A percentile compares a stretch with the other conserved stretches of the same genome.
These are phyloP conservation scores for Phytophthora cryptogea DNA, from an alignment of 352 stramenopile genomes.

Conservation along the genomic window DNA sequence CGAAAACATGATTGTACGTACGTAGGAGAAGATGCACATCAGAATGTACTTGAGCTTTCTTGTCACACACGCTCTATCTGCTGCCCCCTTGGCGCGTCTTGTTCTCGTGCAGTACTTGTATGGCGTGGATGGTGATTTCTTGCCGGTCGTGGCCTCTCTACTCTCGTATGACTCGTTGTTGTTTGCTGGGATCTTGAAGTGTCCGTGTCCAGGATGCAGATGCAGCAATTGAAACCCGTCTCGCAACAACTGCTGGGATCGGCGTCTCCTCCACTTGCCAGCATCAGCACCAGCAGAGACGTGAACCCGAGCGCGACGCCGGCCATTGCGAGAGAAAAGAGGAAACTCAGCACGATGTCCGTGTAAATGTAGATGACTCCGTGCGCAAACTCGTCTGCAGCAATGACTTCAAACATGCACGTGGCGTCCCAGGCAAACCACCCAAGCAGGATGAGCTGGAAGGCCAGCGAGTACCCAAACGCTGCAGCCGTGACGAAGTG, in stretches of 20 bases:
- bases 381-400: conserved; percentile 48
- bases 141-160: background rate
- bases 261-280: conserved; percentile 1
- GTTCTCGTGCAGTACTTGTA: background rate
- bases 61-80: conserved; percentile 21
- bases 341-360: conserved; percentile 45
- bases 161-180: background rate
- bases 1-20: too few species aligned
- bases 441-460: conserved; percentile 42
- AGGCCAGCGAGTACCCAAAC: conserved; percentile 34
- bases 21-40: background rate
- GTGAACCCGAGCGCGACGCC: conserved; percentile 23
- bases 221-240: conserved; percentile 12
- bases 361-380: conserved; percentile 62
- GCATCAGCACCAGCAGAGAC: conserved; percentile 21
- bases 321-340: conserved; percentile 28
- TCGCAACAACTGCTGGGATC: conserved; percentile 9
- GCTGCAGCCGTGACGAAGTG: conserved; percentile 29
- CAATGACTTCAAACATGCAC: conserved; percentile 48
- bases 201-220: background rate
- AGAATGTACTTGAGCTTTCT: background rate
- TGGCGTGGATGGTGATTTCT: background rate
- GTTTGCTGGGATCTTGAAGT: background rate
- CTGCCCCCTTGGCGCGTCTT: background rate
- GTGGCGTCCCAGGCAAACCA: conserved; percentile 47